A percentile compares a stretch with the other conserved stretches of the same genome.
phyloP scores from a whole-genome alignment of 1,284 basidiomycete genomes.

The Trichosporon sp. region DNA sequence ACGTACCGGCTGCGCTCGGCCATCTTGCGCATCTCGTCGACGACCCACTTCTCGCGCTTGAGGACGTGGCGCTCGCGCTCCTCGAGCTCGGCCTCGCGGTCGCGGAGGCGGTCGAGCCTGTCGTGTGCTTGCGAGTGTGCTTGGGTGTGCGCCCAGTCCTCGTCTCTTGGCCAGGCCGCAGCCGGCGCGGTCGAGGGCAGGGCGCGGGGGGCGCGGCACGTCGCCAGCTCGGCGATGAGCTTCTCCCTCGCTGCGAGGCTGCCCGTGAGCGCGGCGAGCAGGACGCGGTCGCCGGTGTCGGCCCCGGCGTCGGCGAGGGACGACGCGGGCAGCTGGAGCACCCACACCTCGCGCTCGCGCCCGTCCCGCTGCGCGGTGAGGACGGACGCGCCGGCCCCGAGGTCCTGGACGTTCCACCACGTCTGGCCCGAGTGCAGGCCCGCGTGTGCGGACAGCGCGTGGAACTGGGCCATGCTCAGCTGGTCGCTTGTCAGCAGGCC shows the following conservation, averaged over 20 bases:
- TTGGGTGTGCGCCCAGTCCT: background rate
- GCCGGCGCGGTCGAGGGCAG: background rate
- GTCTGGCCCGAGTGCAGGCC: background rate
- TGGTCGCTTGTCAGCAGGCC: constrained; percentile 21
- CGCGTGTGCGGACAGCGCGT: background rate
- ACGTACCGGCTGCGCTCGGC: constrained; percentile 40
- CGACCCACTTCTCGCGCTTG: constrained; percentile 43
- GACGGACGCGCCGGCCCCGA: constrained; percentile 37
- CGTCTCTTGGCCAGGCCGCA: constrained; percentile 8
- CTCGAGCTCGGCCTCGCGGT: constrained; percentile 37
- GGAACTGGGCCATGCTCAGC: constrained; percentile 20
- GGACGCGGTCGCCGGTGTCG: constrained; percentile 7
- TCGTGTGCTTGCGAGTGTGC: background rate
- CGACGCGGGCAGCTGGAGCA: constrained; percentile 21
- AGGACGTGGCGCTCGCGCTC: constrained; percentile 40
- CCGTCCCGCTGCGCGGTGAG: constrained; percentile 12
- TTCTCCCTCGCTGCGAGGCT: constrained; percentile 35
- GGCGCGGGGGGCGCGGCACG: constrained; percentile 13
- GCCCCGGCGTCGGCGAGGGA: background rate
- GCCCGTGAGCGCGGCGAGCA: constrained; percentile 32
- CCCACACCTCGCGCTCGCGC: constrained; percentile 41
- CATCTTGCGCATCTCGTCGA: constrained; percentile 43
- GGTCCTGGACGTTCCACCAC: constrained; percentile 43
- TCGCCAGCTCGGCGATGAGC: constrained; percentile 26
- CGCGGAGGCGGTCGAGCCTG: constrained; percentile 7